Percentiles rank a stretch among this genome's conserved stretches.
phyloP scores from a whole-genome alignment of 2,329 filamentous ascomycete species.

The Truncatella angustata region DNA sequence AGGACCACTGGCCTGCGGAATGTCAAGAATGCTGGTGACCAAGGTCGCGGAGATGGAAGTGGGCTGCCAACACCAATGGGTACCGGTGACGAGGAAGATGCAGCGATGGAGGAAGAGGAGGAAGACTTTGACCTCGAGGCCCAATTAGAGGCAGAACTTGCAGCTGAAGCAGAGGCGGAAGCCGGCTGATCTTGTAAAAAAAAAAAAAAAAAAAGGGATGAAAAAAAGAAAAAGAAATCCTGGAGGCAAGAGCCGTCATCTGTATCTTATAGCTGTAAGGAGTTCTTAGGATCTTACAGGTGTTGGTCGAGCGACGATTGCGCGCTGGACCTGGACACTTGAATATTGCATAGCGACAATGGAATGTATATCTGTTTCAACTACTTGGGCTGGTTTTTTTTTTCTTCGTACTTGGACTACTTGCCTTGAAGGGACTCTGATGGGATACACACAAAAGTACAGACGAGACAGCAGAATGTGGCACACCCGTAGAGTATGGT shows the following conservation, averaged over 20 bases:
- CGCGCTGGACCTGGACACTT: too few relatives aligned
- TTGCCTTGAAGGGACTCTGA: too few relatives aligned
- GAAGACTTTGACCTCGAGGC: slow-evolving; percentile 46
- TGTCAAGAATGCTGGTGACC: slow-evolving; percentile 30
- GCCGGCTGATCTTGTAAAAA: slow-evolving; percentile 25
- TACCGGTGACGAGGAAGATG: slow-evolving; percentile 42
- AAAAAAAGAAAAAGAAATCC: too few relatives aligned
- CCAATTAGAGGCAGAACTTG: slow-evolving; percentile 42
- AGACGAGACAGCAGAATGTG: too few relatives aligned
- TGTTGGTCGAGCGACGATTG: too few relatives aligned
- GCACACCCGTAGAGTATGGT: too few relatives aligned
- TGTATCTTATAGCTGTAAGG: background rate
- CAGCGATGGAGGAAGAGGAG: slow-evolving; percentile 27
- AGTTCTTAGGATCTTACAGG: background rate
- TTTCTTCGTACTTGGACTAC: slow-evolving; percentile 13
- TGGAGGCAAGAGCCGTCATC: too few relatives aligned
- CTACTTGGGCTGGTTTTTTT: too few relatives aligned
- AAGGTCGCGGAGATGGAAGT: slow-evolving; percentile 22
- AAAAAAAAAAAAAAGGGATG: too few relatives aligned
- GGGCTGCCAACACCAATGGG: slow-evolving; percentile 34
- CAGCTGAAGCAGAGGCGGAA: slow-evolving; percentile 34
- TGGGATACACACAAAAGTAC: too few relatives aligned
- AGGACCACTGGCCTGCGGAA: slow-evolving; percentile 39
- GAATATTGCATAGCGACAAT: slow-evolving; percentile 18
- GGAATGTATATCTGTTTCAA: too few relatives aligned